phyloP scores from a whole-genome alignment of 1,284 basidiomycete species.

The Coniferiporia weirii region DNA sequence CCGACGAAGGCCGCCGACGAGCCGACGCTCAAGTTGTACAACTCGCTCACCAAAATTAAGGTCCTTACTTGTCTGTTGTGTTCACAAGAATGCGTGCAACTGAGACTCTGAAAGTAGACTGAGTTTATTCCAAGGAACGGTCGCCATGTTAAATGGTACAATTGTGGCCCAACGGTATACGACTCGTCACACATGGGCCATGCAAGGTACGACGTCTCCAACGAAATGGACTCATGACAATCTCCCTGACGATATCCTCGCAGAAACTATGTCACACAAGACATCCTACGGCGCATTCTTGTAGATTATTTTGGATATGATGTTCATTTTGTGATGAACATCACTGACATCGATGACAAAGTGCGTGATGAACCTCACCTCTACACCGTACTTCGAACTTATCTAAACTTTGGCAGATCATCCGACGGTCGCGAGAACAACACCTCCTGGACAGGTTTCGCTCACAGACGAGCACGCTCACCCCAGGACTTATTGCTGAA shows the following conservation, averaged over 20 bases:
- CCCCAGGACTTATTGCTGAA: conserved; percentile 53
- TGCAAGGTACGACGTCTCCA: conserved; percentile 64
- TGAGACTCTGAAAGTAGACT: conserved; percentile 42
- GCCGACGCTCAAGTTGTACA: conserved; percentile 83
- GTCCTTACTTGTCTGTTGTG: conserved; percentile 25
- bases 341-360: conserved; percentile 99
- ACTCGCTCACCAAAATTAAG: conserved; percentile 91
- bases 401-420: conserved; percentile 58
- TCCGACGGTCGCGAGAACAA: conserved; percentile 81
- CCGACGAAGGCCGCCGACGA: conserved; percentile 32
- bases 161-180: conserved; percentile 99
- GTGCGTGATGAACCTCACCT: conserved; percentile 39
- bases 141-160: conserved; percentile 96
- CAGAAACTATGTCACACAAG: conserved; percentile 98
- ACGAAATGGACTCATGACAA: conserved; percentile 13
- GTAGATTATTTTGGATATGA: conserved; percentile 97
- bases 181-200: conserved; percentile 99
- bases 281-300: conserved; percentile 89
- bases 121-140: conserved; percentile 81
- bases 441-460: conserved; percentile 71
- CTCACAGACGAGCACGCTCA: conserved; percentile 50
- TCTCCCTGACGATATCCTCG: conserved; percentile 16
- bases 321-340: conserved; percentile 99
- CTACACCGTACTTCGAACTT: conserved; percentile 17
- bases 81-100: neutral